These are phyloP conservation scores for Symbiodinium pilosum DNA, from an alignment of 73 alveolate genomes.

Conservation along the genomic window DNA sequence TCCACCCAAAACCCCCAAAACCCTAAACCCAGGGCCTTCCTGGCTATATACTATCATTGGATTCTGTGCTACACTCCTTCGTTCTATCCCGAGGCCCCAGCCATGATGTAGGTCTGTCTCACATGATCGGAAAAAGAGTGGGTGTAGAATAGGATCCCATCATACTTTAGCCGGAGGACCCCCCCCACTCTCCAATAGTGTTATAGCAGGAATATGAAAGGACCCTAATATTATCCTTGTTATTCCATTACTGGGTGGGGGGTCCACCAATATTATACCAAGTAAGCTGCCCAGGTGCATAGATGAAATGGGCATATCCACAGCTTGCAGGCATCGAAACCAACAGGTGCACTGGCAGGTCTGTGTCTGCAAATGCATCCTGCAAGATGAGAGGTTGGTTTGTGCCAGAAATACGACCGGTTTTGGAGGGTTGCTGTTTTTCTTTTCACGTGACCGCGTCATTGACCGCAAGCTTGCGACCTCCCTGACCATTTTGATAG, in stretches of 20 bases:
- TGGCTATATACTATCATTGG: no score
- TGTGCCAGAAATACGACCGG: no score
- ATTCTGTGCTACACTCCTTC: no score
- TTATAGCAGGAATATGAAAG: no score
- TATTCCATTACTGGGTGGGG: neutral
- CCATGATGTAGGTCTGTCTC: neutral
- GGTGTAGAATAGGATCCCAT: neutral
- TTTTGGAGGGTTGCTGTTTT: no score
- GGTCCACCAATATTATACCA: neutral
- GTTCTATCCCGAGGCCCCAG: no score
- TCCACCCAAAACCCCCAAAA: no score
- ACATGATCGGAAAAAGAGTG: neutral
- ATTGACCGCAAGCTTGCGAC: no score
- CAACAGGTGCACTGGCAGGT: neutral
- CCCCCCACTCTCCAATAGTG: no score
- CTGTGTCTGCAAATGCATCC: neutral
- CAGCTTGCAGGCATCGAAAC: neutral
- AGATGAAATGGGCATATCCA: neutral
- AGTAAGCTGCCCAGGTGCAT: neutral
- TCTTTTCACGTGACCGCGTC: no score
- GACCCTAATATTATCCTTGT: neutral
- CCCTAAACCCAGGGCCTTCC: no score
- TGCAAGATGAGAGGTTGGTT: neutral
- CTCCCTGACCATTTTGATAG: no score
- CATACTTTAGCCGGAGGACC: neutral